Base-by-base conservation (phyloP, 2,329 filamentous ascomycete species). In the Acephala macrosclerotiorum region DNA sequence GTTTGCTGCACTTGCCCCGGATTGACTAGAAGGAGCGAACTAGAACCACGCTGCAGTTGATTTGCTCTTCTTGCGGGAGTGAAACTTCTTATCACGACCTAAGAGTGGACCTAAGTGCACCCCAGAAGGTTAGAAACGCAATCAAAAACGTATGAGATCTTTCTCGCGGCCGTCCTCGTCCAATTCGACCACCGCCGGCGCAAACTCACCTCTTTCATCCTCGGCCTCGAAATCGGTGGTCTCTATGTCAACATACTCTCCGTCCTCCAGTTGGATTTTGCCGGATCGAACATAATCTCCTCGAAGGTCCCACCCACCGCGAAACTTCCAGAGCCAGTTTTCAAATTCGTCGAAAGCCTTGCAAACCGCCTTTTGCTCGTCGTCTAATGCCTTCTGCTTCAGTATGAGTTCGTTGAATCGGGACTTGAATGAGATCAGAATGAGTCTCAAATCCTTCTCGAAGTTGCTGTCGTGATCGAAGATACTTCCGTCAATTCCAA, bases 221-320 rank as follows among this genome's bases (percentile, higher is more conserved):
- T 87, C 85, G 1, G 80, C 83, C 66, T 85, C 82, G 45, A 86
- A 79, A 55, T 87, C 84, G 1, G 78, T 77, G 60, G 84, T 75
- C 71, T 83, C 81, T 2, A 81, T 74, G 60, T 83, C 79, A 0
- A 85, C 79, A 67, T 83, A 66, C 20, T 69, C 67, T 14, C 84
- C 82, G 69, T 86, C 84, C 66, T 87, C 84, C 58, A 85, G 78
- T 77, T 82, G 84, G 29, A 84, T 74, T 61, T 78, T 81, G 1
- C 84, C 84, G 22, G 78, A 78, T 3, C 83, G 79, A 6, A 85
- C 72, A 68, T 84, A 85, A 64, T 84, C 80, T 8, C 78, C 81
- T 18, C 80, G 74, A 14, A 89, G 74, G 61, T 89, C 85, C 87
- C 87, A 89, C 3, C 82, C 85, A n/a, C 55, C 53, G n/a, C 55